A percentile compares a stretch with the other conserved stretches of the same genome.
These are phyloP conservation scores for Tephrocybe sp. DNA, from an alignment of 768 basidiomycete genomes.

Conservation along the genomic window DNA sequence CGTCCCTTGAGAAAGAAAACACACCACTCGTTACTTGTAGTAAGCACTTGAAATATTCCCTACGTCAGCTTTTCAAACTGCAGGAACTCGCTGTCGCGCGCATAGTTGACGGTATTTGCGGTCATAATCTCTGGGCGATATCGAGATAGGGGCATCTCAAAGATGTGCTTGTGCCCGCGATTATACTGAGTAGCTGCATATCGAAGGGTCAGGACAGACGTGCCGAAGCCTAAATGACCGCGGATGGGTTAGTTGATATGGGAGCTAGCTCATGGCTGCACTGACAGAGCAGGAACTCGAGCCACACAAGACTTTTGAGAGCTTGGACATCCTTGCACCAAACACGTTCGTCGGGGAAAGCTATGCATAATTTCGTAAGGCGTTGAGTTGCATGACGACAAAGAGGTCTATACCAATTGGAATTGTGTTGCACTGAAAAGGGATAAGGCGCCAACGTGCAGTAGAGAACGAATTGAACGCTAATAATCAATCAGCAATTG, in stretches of 20 bases:
- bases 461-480: constrained; percentile 64
- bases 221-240: constrained; percentile 38
- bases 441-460: constrained; percentile 51
- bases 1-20: not conserved
- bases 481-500: constrained; percentile 18
- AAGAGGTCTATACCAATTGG: constrained; percentile 38
- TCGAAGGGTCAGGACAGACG: constrained; percentile 39
- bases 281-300: constrained; percentile 54
- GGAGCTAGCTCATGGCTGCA: constrained; percentile 13
- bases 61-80: constrained; percentile 32
- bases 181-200: constrained; percentile 44
- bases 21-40: no score
- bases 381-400: not conserved
- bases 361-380: constrained; percentile 19
- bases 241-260: not conserved
- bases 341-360: constrained; percentile 39
- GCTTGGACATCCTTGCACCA: constrained; percentile 60
- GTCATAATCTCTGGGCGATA: constrained; percentile 31
- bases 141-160: constrained; percentile 49
- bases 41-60: not conserved
- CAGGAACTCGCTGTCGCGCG: constrained; percentile 35
- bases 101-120: not conserved
- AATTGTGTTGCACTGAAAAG: constrained; percentile 47
- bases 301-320: constrained; percentile 59
- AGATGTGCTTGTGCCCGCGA: constrained; percentile 51